phyloP scores from a whole-genome alignment of 129 eudicot genomes.

The Chrysanthemum seticuspe region DNA sequence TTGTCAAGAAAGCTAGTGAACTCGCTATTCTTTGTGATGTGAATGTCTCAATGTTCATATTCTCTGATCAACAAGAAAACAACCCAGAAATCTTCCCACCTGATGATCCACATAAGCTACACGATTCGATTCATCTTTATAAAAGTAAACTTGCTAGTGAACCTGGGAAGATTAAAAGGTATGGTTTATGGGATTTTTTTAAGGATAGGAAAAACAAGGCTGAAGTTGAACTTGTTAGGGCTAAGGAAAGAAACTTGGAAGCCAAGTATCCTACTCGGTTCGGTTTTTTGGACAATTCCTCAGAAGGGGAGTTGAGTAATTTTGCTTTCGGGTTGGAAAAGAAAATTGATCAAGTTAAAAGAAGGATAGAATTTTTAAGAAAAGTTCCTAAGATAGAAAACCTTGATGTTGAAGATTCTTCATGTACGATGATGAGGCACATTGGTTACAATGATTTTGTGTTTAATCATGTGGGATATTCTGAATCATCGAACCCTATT shows the following conservation, averaged over 20 bases:
- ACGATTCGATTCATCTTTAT: too few species aligned
- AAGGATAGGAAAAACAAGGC: not conserved
- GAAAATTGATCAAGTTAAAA: not conserved
- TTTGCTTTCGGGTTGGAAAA: not conserved
- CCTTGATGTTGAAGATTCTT: not conserved
- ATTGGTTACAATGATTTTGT: not conserved
- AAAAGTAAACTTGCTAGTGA: too few species aligned
- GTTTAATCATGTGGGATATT: not conserved
- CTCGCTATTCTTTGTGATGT: too few species aligned
- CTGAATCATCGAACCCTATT: too few species aligned
- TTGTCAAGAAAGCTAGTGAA: too few species aligned
- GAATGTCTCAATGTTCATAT: too few species aligned
- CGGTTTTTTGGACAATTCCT: not conserved
- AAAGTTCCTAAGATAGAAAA: not conserved
- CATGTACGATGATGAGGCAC: not conserved
- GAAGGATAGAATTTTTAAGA: not conserved
- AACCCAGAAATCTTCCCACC: too few species aligned
- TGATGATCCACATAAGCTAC: too few species aligned
- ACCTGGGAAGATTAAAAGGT: not conserved
- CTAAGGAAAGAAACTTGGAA: not conserved
- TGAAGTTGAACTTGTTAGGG: not conserved
- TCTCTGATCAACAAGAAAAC: too few species aligned
- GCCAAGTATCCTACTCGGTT: slow-evolving; percentile 5
- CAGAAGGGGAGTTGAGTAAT: not conserved
- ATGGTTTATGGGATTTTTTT: not conserved